Base-by-base conservation (phyloP, 2,329 filamentous ascomycete species). In the Hypoxylon sp. region DNA sequence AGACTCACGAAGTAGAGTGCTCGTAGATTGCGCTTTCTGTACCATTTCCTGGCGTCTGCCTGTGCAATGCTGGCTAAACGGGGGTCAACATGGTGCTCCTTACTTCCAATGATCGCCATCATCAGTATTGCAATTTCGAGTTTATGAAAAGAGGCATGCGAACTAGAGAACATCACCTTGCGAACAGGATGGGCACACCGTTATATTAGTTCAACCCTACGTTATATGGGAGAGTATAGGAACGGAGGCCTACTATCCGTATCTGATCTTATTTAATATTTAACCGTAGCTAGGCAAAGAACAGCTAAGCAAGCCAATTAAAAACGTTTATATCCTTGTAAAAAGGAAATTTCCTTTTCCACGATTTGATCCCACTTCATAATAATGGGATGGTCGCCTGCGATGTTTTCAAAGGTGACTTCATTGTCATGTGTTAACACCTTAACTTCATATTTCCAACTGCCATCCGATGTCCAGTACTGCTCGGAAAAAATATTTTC, bases 401-500 rank as follows among this genome's bases (percentile, higher is more conserved):
- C 91, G 49, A 94, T 86, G 75, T 90, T 85, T 38, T 82, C 78
- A 71, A 91, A 90, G 0, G 63, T 6, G 9, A 74, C 53, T 4
- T 79, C 77, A 5, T 78, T 81, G 5, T 77, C 75, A 6, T 63
- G 65, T 19, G 65, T 52, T 11, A 67, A 43, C 1, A 55, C 69
- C 17, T 79, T 75, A 30, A 92, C 85, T 0, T 85, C 80, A 77
- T 87, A 95, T 73, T 81, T 89, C 91, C 91, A 94, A 41, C 89
- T 87, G 0, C 92, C 92, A 75, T 93, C 90, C 10, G 85, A 80
- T 2, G 86, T 86, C 83, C 92, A 93, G 78, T 86, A 93, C n/a
- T 87, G 82, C 19, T 81, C 75, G 1, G 84, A 86, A 78, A 95
- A 93, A 28, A 97, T 81, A 48, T 80, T 82, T 73, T 86, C 82